Evolutionary conservation across 179 eudicot species (phyloP), one percentile per base, ranked within the genome.

Genomic region (Beta macrorhiza): DNA sequence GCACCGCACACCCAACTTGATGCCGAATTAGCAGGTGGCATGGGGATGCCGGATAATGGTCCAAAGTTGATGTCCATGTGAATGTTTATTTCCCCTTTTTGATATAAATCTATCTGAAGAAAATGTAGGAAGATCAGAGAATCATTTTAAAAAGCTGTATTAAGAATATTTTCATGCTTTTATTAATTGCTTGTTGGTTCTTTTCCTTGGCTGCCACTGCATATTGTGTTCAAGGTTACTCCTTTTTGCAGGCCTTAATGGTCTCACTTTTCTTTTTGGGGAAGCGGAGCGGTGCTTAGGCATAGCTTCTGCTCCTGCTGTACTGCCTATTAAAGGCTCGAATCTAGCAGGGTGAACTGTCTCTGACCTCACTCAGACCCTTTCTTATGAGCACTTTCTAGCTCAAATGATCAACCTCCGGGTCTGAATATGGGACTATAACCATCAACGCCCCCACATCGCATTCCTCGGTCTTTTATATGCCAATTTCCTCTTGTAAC

Each of bases 1-100:
- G 82, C 82, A 71, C 82, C 82, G 5, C 82, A 79, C 75, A 70
- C 25, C 69, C 82, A 79, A 71, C 53, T 79, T 14, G 82, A 79
- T 71, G 82, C 82, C 1, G 82, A 70, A 22, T 19, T 79, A 71
- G 82, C 82, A 11, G 82, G 56, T 71, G 82, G 82, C 32, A 70
- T 79, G 82, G 76, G 69, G 47, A 44, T 20, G 67, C 82, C 82
- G 3, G 82, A 79, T 58, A 79, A 79, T 59, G 82, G 82, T 71
- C 82, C 76, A 1, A 79, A 79, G 76, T 79, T 79, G 70, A 79
- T 79, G 82, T 70, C 76, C 19, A 70, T 79, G 82, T 67, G 72
- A 74, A 22, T 81, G n/a, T 51, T 67, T 22, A 45, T 45, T 32
- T 74, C 37, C 47, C 17, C 11, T 49, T 45, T 65, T 61, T 44